phyloP scores from a whole-genome alignment of 257 asterid genomes.

The Verbena officinalis region DNA sequence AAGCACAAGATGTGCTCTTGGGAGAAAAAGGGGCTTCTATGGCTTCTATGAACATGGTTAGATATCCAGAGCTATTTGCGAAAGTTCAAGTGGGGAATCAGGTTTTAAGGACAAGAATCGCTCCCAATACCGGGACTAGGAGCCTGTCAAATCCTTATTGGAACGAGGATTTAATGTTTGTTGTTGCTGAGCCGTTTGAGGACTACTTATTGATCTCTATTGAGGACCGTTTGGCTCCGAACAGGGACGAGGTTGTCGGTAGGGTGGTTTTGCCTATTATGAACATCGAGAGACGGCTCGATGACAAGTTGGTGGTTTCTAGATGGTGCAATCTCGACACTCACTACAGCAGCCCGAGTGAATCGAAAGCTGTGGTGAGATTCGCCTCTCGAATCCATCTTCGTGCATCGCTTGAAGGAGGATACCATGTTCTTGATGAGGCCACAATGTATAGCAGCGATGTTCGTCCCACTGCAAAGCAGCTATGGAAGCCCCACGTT shows the following conservation, averaged over 20 bases:
- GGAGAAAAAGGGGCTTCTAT: constrained; percentile 59
- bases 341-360: constrained; percentile 45
- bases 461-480: constrained; percentile 83
- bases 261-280: constrained; percentile 56
- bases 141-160: constrained; percentile 66
- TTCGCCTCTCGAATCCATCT: constrained; percentile 84
- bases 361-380: constrained; percentile 49
- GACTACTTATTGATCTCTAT: constrained; percentile 61
- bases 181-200: constrained; percentile 86
- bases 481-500: constrained; percentile 86
- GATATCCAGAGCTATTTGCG: constrained; percentile 76
- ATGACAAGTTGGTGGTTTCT: constrained; percentile 63
- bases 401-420: constrained; percentile 79
- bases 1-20: constrained; percentile 73
- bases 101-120: constrained; percentile 66
- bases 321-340: constrained; percentile 81
- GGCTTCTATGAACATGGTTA: constrained; percentile 52
- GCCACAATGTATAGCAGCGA: constrained; percentile 86
- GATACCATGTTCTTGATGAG: constrained; percentile 90
- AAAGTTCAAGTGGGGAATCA: constrained; percentile 87
- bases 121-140: constrained; percentile 49
- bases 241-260: constrained; percentile 69
- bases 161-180: constrained; percentile 86
- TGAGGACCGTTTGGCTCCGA: constrained; percentile 70
- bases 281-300: constrained; percentile 61